Base-by-base conservation (phyloP, 2,329 filamentous ascomycete genomes). In the Pseudopyricularia cyperi region DNA sequence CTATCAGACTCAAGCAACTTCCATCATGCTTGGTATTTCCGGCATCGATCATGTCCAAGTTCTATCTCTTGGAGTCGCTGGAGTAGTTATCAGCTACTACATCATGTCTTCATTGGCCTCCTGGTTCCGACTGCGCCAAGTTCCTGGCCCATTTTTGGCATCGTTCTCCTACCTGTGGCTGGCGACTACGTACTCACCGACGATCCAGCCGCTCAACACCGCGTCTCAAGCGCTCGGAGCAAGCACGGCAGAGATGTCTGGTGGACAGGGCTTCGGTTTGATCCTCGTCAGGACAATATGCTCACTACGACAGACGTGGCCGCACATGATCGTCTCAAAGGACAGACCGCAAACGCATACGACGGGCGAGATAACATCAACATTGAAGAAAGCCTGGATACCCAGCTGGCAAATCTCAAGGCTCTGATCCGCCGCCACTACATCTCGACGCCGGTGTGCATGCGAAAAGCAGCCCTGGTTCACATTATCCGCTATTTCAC, bases 291-390 rank as follows among this genome's bases (percentile, higher is more conserved):
- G 33, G 49, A 52, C 39, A 47, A 44, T 22, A 44, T 56, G 50
- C 49, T 53, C 9, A 52, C 49, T 46, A 52, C 37, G 22, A 30
- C 52, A 15, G 55, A 56, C 50, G 47, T 28, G 19, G 47, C 39
- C 8, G 50, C 50, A 2, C 60, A 62, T 46, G 60, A 61, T 48
- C 50, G 52, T 19, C 42, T 58, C 24, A 62, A 62, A 54, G 55
- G 59, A 24, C 46, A 32, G 24, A 48, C 28, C 24, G 24, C 22
- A n/a, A 22, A 22, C 14, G 46, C 12, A 15, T 33, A 48, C 28
- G 14, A 14, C 22, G 46, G 46, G 22, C 46, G 46, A 7, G 46
- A 48, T 4, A 8, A 30, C 46, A 5, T 14, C 12, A 22, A 33
- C 24, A 15, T 48, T 30, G 46, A 32, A 9, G 8, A 11, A 8